Conservation (phyloP, 2,329 filamentous ascomycete genomes). For the Stachybotrys chlorohalonatus region DNA sequence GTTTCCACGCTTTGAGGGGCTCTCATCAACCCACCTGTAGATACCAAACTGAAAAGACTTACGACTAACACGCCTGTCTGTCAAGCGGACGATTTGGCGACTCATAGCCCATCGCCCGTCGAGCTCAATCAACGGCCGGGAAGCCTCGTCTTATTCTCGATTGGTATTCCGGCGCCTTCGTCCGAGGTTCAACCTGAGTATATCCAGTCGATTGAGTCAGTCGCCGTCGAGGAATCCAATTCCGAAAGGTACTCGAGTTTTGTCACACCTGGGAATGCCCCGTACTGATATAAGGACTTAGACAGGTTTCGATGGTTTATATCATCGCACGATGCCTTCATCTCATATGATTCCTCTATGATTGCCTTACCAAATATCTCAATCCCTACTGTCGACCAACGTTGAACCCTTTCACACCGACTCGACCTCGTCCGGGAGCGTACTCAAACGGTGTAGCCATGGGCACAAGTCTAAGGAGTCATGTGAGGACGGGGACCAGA, state of each 20-base stretch:
- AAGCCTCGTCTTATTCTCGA: background rate
- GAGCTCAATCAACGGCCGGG: background rate
- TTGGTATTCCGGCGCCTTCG: background rate
- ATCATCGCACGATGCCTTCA: constrained; percentile 12
- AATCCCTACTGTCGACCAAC: background rate
- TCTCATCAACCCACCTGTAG: constrained; percentile 3
- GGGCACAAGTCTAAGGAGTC: constrained; percentile 13
- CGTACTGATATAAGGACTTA: background rate
- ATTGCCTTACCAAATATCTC: constrained; percentile 3
- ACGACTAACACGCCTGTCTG: background rate
- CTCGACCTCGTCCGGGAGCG: background rate
- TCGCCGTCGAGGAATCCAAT: background rate
- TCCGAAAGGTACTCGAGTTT: background rate
- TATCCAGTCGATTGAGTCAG: background rate
- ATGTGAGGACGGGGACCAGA: constrained; percentile 9
- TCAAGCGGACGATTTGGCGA: background rate
- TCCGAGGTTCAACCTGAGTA: background rate
- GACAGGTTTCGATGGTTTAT: background rate
- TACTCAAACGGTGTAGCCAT: constrained; percentile 7
- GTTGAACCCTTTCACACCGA: background rate
- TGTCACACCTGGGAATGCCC: background rate
- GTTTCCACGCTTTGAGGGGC: constrained; percentile 12
- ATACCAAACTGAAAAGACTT: background rate
- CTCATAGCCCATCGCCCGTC: background rate
- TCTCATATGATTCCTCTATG: constrained; percentile 14